Conservation (phyloP, 2,329 filamentous ascomycete genomes). For the Penicillium olsonii region DNA sequence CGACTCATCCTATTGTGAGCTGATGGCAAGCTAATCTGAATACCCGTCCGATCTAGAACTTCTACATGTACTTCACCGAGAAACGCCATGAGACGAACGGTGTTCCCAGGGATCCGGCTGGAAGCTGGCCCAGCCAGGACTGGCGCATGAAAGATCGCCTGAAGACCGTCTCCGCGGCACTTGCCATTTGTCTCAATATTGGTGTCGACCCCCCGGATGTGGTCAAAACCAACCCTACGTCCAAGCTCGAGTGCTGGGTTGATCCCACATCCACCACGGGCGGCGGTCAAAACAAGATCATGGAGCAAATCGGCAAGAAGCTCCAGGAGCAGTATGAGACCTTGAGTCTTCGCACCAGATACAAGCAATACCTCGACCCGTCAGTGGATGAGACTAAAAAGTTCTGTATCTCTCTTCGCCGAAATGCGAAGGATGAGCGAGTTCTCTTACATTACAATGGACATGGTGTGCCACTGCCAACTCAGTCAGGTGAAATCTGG, state of each 20-base stretch:
- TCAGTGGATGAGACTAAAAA: conserved; percentile 97
- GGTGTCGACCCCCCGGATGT: conserved; percentile 97
- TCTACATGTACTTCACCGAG: conserved; percentile 99
- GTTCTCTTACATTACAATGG: conserved; percentile 99
- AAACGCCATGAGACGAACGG: conserved; percentile 95
- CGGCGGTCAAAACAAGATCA: conserved; percentile 72
- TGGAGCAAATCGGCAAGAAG: conserved; percentile 93
- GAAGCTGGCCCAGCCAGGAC: conserved; percentile 69
- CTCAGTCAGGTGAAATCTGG: conserved; percentile 95
- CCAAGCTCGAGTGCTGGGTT: conserved; percentile 95
- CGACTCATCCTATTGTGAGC: background rate
- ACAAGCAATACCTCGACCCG: conserved; percentile 94
- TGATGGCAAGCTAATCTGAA: conserved; percentile 14
- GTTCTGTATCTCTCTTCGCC: conserved; percentile 84
- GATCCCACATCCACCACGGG: conserved; percentile 81
- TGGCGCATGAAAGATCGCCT: conserved; percentile 97
- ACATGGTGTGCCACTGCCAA: conserved; percentile 94
- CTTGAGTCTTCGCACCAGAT: conserved; percentile 89
- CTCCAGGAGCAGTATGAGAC: conserved; percentile 97
- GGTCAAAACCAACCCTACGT: conserved; percentile 89
- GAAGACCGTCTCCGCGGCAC: conserved; percentile 93
- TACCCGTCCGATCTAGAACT: conserved; percentile 64
- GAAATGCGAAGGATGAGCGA: conserved; percentile 93
- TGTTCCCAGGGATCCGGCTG: conserved; percentile 66
- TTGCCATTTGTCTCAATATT: conserved; percentile 94